Conservation (phyloP, 768 basidiomycete genomes). For the Russula sp. region DNA sequence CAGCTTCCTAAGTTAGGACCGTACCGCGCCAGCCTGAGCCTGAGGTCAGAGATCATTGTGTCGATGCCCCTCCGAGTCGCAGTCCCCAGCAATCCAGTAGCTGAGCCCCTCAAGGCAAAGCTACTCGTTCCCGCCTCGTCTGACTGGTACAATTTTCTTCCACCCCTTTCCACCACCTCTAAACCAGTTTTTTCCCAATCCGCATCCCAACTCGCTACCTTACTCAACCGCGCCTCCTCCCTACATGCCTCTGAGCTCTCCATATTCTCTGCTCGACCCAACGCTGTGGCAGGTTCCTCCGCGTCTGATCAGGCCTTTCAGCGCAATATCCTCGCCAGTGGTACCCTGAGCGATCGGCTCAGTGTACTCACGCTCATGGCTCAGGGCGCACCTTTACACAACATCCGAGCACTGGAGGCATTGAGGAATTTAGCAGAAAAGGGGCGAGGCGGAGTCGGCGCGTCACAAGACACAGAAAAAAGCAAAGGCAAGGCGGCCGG, state of each 20-base stretch:
- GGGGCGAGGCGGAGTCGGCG: conserved; percentile 64
- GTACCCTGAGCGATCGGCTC: conserved; percentile 35
- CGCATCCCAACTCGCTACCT: conserved; percentile 39
- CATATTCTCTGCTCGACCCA: conserved; percentile 52
- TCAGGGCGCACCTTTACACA: conserved; percentile 69
- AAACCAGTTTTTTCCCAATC: conserved; percentile 33
- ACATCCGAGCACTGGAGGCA: conserved; percentile 70
- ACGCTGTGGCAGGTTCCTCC: not conserved
- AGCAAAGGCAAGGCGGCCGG: conserved; percentile 33
- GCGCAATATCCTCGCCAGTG: conserved; percentile 11
- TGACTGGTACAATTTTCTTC: conserved; percentile 51
- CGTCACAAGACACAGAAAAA: conserved; percentile 15
- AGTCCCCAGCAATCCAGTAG: not conserved
- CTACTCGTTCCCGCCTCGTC: conserved; percentile 34
- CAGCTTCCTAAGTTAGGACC: too few relatives aligned
- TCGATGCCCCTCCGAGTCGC: not conserved
- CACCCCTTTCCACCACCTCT: conserved; percentile 35
- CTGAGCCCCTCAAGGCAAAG: conserved; percentile 21
- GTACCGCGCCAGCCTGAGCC: too few relatives aligned
- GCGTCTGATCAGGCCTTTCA: conserved; percentile 8
- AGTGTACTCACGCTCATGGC: conserved; percentile 38
- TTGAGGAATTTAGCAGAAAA: conserved; percentile 71
- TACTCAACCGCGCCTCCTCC: conserved; percentile 41
- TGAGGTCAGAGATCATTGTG: not conserved
- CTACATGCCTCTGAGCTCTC: conserved; percentile 45